Base-by-base conservation (phyloP, 108 stramenopile genomes). In the Cyclotella cryptica region DNA sequence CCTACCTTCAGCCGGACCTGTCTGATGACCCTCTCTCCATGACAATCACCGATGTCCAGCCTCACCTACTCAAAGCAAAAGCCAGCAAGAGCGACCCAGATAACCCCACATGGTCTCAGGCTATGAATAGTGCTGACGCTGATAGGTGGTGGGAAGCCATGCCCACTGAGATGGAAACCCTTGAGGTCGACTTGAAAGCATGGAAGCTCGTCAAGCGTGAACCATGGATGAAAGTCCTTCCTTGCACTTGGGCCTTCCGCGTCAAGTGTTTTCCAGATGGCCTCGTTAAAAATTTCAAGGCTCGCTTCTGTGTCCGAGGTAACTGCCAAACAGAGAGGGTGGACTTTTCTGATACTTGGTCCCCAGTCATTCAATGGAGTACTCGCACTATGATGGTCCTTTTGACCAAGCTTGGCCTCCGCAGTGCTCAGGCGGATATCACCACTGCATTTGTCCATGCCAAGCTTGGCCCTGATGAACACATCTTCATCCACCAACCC, bases 391-490 rank as follows among this genome's bases (percentile, higher is more conserved):
- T n/a, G n/a, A n/a, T n/a, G n/a, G n/a, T n/a, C n/a, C n/a, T n/a
- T n/a, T n/a, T n/a, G n/a, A n/a, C n/a, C n/a, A n/a, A 51, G 19
- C 8, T 51, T 7, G 49, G 49, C 1, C 49, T 51, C 8, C 49
- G 19, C 3, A 19, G 17, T 17, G 49, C 29, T 3, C 69, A 70
- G 14, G 52, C 53, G 8, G 85, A 90, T 30, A 86, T 77, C n/a
- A 62, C 58, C 1, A 55, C 67, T 28, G 88, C 88, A 0, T 91
- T 91, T 58, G 69, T 87, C 0, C 85, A 86, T 41, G 85, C 87
- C 10, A n/a, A 35, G 1, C 21, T 86, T 4, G 69, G 24, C 4
- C 26, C 28, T 27, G 58, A 59, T 22, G 14, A 24, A 59, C 14
- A 27, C 4, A 28, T 86, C 63, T 65, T 13, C 10, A n/a, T 41